phyloP scores from a whole-genome alignment of 2,329 filamentous ascomycete genomes.

The Blastomyces parvus region DNA sequence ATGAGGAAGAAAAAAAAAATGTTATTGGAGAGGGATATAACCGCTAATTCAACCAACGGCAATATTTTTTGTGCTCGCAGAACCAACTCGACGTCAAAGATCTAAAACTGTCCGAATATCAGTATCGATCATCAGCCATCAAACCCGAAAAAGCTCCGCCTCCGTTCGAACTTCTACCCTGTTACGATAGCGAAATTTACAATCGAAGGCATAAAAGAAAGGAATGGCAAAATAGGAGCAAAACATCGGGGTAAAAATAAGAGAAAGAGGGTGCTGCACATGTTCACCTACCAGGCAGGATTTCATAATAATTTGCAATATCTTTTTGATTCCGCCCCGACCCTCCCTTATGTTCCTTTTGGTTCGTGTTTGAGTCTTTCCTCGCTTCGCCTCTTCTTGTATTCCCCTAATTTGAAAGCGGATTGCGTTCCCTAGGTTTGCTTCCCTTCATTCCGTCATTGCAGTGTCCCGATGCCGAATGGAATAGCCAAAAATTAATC shows the following conservation, averaged over 20 bases:
- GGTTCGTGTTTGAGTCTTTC: not conserved
- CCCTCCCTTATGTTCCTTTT: not conserved
- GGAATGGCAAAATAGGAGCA: not conserved
- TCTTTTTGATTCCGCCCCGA: not conserved
- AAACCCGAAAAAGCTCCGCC: not conserved
- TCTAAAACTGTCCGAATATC: not conserved
- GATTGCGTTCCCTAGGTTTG: not conserved
- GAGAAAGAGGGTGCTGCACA: not conserved
- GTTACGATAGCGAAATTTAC: not conserved
- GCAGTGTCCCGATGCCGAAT: not conserved
- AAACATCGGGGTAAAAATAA: not conserved
- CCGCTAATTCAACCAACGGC: not conserved
- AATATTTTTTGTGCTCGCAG: not conserved
- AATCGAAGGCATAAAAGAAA: not conserved
- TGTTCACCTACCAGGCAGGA: not conserved
- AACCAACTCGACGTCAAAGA: conserved; percentile 2
- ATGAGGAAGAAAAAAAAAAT: not conserved
- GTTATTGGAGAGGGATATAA: not conserved
- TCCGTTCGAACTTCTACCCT: not conserved
- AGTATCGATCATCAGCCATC: not conserved
- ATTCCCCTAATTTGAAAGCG: not conserved
- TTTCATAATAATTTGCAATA: not conserved
- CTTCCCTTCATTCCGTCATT: not conserved
- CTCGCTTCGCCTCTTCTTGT: not conserved
- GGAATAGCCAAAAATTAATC: not conserved